Evolutionary conservation across 163 green algal genomes (phyloP), one percentile per base, ranked within the genome.

Genomic region (Prototheca stagnorum): DNA sequence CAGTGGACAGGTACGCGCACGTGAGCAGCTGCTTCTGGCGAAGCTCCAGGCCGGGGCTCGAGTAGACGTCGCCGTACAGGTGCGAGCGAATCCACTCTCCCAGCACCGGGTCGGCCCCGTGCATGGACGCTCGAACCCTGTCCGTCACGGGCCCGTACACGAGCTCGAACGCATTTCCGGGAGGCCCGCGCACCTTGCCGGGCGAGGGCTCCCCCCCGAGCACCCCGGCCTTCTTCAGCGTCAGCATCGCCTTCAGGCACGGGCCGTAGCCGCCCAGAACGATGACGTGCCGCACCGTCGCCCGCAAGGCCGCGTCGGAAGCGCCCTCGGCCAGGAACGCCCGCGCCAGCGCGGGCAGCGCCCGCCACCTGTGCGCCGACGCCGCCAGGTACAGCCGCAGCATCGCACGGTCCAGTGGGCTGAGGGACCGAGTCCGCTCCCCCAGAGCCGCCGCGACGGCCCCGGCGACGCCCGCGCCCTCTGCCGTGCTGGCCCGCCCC

Each of bases 1-100:
- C 69, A 45, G 72, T 40, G 0, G 35, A 55, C 22, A 83, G 63
- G 54, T 68, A 71, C 9, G 62, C 54, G 11, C 53, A 54, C 33
- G 65, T 74, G 2, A 81, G 54, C 46, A 81, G 42, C 65, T 83
- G 68, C 55, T 79, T 79, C 34, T 66, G 51, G 20, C 40, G 42
- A 35, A 83, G 37, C 21, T 39, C 25, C 21, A 80, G 25, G 4
- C 71, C 74, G 11, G 74, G 74, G 19, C 43, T 64, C 61, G 51
- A 69, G 57, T 80, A 80, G 4, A 83, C 39, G 49, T 83, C 71
- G 17, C 74, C 74, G 44, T 83, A 83, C 39, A 77, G 44, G 46
- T 83, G 74, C 20, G 56, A 63, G 53, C 61, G 53, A 36, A 83
- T 83, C 50, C 62, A 81, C 27, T 75, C 68, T 3, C 28, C 56